These are phyloP conservation scores for slime mould (Dictyostelium discoideum) DNA, from an alignment of 78 protist genomes.

Conservation along the genomic window dicty_2.7 NC_007089.4:1462501-1463000, in stretches of 20 bases:
- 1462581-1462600: background rate
- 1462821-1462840: background rate
- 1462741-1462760: background rate
- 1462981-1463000: background rate
- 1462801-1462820: conserved; percentile 10
- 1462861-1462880: background rate
- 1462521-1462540: background rate
- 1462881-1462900: background rate
- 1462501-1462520: background rate
- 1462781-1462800: background rate
- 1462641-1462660: conserved; percentile 10
- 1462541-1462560: background rate
- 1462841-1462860: background rate
- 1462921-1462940: background rate
- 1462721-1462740: background rate
- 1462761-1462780: background rate
- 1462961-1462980: background rate
- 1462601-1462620: background rate
- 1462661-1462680: background rate
- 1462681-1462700: background rate
- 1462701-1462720: background rate
- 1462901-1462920: background rate
- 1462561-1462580: background rate
- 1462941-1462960: background rate
- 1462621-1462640: conserved; percentile 11